Conservation (phyloP, 306 rosid species). For the Ormosia semicastrata region DNA sequence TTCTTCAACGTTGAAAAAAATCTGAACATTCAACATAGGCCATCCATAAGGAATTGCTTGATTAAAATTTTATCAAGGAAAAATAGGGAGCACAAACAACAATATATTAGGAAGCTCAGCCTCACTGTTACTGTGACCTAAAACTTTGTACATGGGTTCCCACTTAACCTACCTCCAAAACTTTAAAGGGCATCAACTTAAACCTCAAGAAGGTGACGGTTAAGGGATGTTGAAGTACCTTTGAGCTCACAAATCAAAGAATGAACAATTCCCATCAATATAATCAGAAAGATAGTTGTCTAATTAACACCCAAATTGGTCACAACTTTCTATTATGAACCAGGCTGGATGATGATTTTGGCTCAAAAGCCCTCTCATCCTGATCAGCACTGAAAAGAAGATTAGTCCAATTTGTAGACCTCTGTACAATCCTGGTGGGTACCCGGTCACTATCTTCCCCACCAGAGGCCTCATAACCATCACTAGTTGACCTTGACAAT, state of each 20-base stretch:
- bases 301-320: slow-evolving; percentile 39
- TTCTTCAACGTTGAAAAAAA: slow-evolving; percentile 6
- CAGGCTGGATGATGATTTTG: slow-evolving; percentile 59
- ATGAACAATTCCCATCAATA: slow-evolving; percentile 50
- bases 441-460: slow-evolving; percentile 96
- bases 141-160: slow-evolving; percentile 46
- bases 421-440: slow-evolving; percentile 71
- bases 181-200: slow-evolving; percentile 31
- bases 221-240: slow-evolving; percentile 40
- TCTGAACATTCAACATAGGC: slow-evolving; percentile 3
- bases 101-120: slow-evolving; percentile 30
- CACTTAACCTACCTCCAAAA: slow-evolving; percentile 34
- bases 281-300: slow-evolving; percentile 38
- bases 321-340: slow-evolving; percentile 58
- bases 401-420: slow-evolving; percentile 80
- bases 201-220: slow-evolving; percentile 33
- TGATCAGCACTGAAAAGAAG: slow-evolving; percentile 68
- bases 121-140: slow-evolving; percentile 35
- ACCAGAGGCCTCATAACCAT: slow-evolving; percentile 96
- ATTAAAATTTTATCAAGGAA: not conserved
- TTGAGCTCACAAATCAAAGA: slow-evolving; percentile 73
- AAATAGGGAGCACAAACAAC: slow-evolving; percentile 20
- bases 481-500: slow-evolving; percentile 87
- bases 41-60: slow-evolving; percentile 20
- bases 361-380: slow-evolving; percentile 55